Base-by-base conservation (phyloP, 495 filamentous ascomycete genomes). In the Penicillium longicatenatum region DNA sequence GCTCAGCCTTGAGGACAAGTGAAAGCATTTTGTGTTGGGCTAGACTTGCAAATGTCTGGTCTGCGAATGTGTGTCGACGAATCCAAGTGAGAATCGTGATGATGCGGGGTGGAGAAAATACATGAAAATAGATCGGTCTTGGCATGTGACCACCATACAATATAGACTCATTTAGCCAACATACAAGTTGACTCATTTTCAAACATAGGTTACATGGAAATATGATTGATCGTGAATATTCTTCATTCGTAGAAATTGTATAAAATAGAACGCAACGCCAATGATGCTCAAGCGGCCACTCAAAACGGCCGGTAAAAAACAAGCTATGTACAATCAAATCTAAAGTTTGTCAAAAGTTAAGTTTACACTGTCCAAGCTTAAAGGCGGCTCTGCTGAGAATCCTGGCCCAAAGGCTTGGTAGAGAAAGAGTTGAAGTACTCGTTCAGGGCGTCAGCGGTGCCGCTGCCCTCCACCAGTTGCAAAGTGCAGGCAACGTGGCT, bases 401-500 rank as follows among this genome's bases (percentile, higher is more conserved):
- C 73, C 60, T 77, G 74, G 30, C 75, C 75, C 44, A 79, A 45
- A 12, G 73, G 33, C 62, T 78, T 79, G 11, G 71, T 70, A 1
- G 76, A 67, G 62, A 96, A 91, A 8, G 87, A 72, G 31, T 80
- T 77, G 73, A 96, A 96, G 75, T 94, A 96, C 49, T 78, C 81
- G 62, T 96, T 89, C 60, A 96, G 79, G 44, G 91, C 90, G 60
- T 93, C 90, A 2, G 88, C 87, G 0, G 91, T 94, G 44, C 83
- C 89, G 58, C 74, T 83, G 4, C 91, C 92, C 72, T 92, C 88
- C 12, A 82, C 84, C 35, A 96, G 70, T 61, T 79, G 77, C 4
- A 89, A 83, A 19, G 90, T 87, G 54, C 89, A 84, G 12, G 89
- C 90, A 55, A 95, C 86, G 73, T 96, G 93, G 31, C 90, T 90